Evolutionary conservation across 805 yeast species (phyloP).

Genomic region (Tetrapisispora taiwanensis): DNA sequence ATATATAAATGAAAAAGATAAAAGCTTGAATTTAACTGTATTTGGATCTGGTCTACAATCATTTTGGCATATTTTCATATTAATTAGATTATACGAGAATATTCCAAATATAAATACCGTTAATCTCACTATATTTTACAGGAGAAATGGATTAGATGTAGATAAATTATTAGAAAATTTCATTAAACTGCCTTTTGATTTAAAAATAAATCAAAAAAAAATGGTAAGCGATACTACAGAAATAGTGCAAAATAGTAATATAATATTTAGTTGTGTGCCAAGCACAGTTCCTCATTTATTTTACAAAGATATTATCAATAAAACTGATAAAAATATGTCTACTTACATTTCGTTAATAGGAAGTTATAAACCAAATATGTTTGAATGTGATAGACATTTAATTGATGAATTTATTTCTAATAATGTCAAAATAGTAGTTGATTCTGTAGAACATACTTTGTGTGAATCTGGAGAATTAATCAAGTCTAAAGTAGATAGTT

Average conservation of each 20-base stretch:
- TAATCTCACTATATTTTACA: slow-evolving; percentile 34
- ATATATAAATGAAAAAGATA: not conserved
- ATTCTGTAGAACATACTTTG: slow-evolving; percentile 45
- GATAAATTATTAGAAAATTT: slow-evolving; percentile 33
- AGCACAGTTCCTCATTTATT: slow-evolving; percentile 40
- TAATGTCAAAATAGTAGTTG: slow-evolving; percentile 43
- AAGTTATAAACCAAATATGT: slow-evolving; percentile 58
- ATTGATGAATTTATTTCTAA: slow-evolving; percentile 28
- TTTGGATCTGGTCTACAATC: slow-evolving; percentile 60
- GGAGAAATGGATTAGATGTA: slow-evolving; percentile 32
- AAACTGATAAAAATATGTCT: not conserved
- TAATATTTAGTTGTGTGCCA: slow-evolving; percentile 55
- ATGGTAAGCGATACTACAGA: slow-evolving; percentile 14
- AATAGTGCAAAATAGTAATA: slow-evolving; percentile 32
- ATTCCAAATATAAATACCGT: not conserved
- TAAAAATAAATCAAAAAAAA: slow-evolving; percentile 24
- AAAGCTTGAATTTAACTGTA: slow-evolving; percentile 24
- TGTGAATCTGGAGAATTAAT: slow-evolving; percentile 59
- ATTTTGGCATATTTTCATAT: slow-evolving; percentile 42
- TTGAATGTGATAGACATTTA: slow-evolving; percentile 43
- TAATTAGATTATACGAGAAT: not conserved
- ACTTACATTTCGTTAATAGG: slow-evolving; percentile 51
- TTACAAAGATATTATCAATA: slow-evolving; percentile 20
- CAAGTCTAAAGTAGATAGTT: slow-evolving; percentile 31
- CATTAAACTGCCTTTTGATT: slow-evolving; percentile 11